Base-by-base conservation (phyloP, 2,329 filamentous ascomycete genomes). In the Fusarium bactridioides region DNA sequence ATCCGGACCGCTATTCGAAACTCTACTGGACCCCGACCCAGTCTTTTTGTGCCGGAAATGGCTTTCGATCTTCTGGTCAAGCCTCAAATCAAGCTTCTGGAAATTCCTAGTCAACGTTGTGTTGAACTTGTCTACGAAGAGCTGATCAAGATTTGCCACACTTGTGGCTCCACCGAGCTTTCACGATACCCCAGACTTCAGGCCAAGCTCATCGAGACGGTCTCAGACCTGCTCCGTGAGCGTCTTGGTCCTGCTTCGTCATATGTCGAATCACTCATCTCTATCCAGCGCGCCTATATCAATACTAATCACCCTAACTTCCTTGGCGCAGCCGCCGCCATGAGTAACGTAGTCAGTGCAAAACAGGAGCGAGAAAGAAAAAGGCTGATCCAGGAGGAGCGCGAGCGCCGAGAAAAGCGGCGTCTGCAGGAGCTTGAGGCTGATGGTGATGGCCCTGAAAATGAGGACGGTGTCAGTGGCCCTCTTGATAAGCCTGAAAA, bases 271-370 rank as follows among this genome's bases (percentile, higher is more conserved):
- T 98, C 95, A 44, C 87, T 99, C 70, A 99, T 99, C 74, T 93
- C 96, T 31, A 99, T 99, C 68, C 96, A 99, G 83, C 90, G 96
- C 74, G 96, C 96, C 25, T 99, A 99, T 83, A 98, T 99, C 84
- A 99, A 99, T 85, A 99, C 96, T 45, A 99, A 99, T 79, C 96
- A 99, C 80, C 96, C 96, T 54, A 99, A 99, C 83, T 99, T 99
- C 85, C 89, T 98, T 21, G 96, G 96, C 48, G 96, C 96, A 21
- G 95, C 96, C 27, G 95, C 95, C 40, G 96, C 96, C 70, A 99
- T 99, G 96, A 95, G 94, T 74, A 94, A 96, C 53, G 95, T 99
- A 51, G 97, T 99, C 69, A 93, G 90, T 79, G 95, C 93, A 79
- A 97, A 96, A 83, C 94, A 98, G 80, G 96, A 99, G 74, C 92